Percentiles rank a stretch among this genome's conserved stretches.
These are phyloP conservation scores for Pholiota adiposa DNA, from an alignment of 1,284 basidiomycete genomes.

Conservation along the genomic window DNA sequence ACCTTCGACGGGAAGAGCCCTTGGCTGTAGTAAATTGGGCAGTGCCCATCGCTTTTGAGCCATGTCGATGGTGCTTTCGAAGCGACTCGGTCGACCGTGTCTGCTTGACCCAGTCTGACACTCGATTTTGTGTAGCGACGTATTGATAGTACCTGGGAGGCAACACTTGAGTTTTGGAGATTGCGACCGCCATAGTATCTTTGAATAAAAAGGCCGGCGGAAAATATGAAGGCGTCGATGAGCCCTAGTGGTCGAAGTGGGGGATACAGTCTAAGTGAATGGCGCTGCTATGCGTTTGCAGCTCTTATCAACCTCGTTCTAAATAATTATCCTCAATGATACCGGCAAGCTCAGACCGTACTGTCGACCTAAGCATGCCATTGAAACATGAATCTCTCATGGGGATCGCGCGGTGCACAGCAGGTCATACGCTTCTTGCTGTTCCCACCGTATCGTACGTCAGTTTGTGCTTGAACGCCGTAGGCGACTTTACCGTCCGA, in stretches of 20 bases:
- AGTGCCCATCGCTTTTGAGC: neutral
- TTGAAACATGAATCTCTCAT: neutral
- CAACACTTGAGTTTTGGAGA: slow-evolving; percentile 10
- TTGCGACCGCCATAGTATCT: neutral
- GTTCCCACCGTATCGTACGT: neutral
- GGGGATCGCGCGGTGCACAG: neutral
- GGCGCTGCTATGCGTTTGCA: neutral
- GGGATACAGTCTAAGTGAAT: no score
- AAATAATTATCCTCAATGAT: neutral
- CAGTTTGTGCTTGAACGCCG: no score
- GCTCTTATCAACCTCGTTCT: neutral
- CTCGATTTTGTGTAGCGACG: slow-evolving; percentile 18
- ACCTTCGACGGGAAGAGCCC: neutral
- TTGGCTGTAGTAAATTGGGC: neutral
- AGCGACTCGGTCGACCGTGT: slow-evolving; percentile 4
- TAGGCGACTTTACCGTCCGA: no score
- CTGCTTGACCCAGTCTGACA: slow-evolving; percentile 23
- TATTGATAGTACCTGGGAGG: slow-evolving; percentile 21
- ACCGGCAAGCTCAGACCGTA: neutral
- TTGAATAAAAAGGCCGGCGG: neutral
- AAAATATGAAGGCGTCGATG: no score
- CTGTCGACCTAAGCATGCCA: neutral
- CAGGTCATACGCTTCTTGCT: neutral
- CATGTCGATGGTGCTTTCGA: neutral
- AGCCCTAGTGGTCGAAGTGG: no score